Base-by-base conservation (phyloP, 1,139 yeast genomes). In the Taphrina deformans region DNA sequence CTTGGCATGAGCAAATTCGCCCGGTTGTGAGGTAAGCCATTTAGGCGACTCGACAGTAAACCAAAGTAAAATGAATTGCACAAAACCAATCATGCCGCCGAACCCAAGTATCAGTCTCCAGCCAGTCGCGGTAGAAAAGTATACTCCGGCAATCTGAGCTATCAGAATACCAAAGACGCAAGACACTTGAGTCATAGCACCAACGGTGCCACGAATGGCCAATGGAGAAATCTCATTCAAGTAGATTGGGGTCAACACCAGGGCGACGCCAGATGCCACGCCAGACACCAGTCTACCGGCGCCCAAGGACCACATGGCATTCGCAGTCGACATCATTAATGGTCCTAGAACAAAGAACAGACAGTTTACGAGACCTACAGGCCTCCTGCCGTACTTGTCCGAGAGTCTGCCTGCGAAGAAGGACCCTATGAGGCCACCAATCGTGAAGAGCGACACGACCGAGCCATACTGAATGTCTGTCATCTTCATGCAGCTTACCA, bases 341-440 rank as follows among this genome's bases (percentile, higher is more conserved):
- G 96, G 85, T 0, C 98, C 97, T n/a, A 86, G 35, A 5, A 84
- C 74, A 71, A 83, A 88, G 2, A 86, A 73, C 0, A 79, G 55
- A 55, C 85, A 81, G 68, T 88, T 86, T n/a, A 81, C 64, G 52
- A 86, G 74, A 50, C 87, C 82, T 1, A 87, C 77, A 31, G 77
- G 75, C 69, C 82, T 82, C 48, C 97, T 80, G 1, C 98, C 98
- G 60, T 80, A 76, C 35, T 72, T 72, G 69, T 88, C 89, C 12
- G 96, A 87, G n/a, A 89, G 69, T 10, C 78, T 71, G 0, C 96
- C 93, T 1, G 91, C 89, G 70, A 83, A 78, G 9, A 86, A 78
- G 0, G 97, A 89, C 0, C 96, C 91, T 6, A 87, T 65, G 24
- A 92, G 79, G 0, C 98, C 98, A 7, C 99, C 98, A 65, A 92